Base-by-base conservation (phyloP, 495 filamentous ascomycete genomes). In the Penicillium samsonianum region DNA sequence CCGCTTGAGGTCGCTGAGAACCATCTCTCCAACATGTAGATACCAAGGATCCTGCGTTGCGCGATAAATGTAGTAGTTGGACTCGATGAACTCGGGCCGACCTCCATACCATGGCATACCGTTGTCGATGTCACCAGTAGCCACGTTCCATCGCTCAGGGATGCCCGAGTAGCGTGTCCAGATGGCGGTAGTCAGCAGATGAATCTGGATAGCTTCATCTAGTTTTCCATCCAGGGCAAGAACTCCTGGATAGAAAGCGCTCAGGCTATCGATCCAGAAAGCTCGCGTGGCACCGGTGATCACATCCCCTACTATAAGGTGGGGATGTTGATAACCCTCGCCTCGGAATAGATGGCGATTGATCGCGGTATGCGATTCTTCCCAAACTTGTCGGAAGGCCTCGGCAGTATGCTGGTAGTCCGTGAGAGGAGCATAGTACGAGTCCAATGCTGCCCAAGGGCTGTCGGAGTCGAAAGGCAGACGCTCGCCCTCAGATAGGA, bases 41-140 rank as follows among this genome's bases (percentile, higher is more conserved):
- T 96, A 96, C 92, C 93, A 98, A 0, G 93, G 93, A 69, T 98
- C 94, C 55, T 84, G 82, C n/a, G 95, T 98, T 8, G 92, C 92
- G 33, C 87, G 84, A 64, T 96, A 96, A 12, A 98, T 73, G 68
- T 98, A 87, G 67, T 94, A 98, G 0, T 90, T 97, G 1, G 90
- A 95, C 70, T 98, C 94, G 63, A 96, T 89, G 64, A 98, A 97
- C 70, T 98, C 94, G 9, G 94, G 94, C 31, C 94, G 82, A 35
- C 96, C 88, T 16, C 91, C 91, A 84, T 96, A 98, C 91, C 94
- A 98, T 8, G 87, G 84, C 9, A 98, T 83, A 7, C 91, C 91
- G 6, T 85, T 83, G 64, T 98, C 95, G 42, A 98, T 85, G 40
- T 87, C 83, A 25, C 90, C 90, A n/a, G 89, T 88, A 37, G 84